These are phyloP conservation scores for Purshia tridentata DNA, from an alignment of 306 rosid genomes.

Conservation along the genomic window DNA sequence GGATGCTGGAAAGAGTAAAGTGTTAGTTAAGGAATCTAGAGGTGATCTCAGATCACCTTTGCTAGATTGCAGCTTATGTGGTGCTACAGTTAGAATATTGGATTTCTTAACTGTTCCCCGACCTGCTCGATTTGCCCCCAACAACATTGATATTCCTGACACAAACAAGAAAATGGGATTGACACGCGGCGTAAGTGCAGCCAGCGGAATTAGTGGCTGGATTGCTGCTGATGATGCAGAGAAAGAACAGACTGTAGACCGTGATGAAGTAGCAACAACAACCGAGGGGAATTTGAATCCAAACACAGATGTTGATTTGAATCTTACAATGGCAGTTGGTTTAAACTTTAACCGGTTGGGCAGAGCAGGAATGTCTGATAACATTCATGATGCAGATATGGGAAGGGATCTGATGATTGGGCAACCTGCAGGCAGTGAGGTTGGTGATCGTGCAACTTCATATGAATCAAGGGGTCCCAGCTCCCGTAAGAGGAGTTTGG, in stretches of 20 bases:
- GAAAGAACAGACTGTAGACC: slow-evolving; percentile 90
- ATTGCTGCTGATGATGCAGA: slow-evolving; percentile 75
- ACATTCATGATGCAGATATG: slow-evolving; percentile 72
- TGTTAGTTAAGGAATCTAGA: slow-evolving; percentile 62
- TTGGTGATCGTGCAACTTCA: slow-evolving; percentile 95
- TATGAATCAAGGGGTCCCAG: slow-evolving; percentile 98
- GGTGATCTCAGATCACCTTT: slow-evolving; percentile 70
- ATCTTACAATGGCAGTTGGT: slow-evolving; percentile 86
- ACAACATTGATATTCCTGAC: slow-evolving; percentile 74
- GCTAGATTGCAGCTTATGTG: slow-evolving; percentile 95
- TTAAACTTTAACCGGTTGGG: slow-evolving; percentile 60
- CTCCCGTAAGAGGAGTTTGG: slow-evolving; percentile 86
- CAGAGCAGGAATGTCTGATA: slow-evolving; percentile 62
- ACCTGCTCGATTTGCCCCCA: slow-evolving; percentile 72
- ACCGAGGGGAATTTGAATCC: slow-evolving; percentile 52
- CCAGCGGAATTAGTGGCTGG: slow-evolving; percentile 99
- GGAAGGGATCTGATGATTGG: slow-evolving; percentile 98
- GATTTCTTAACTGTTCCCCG: slow-evolving; percentile 84
- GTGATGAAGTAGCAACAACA: slow-evolving; percentile 92
- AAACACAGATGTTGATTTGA: slow-evolving; percentile 74
- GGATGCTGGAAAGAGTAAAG: slow-evolving; percentile 73
- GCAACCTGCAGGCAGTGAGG: slow-evolving; percentile 96
- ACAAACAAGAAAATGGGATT: slow-evolving; percentile 87
- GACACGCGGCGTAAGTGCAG: slow-evolving; percentile 99
- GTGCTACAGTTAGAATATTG: slow-evolving; percentile 78